Percentiles rank a stretch among this genome's conserved stretches.
Evolutionary conservation across 1,284 basidiomycete genomes (phyloP).

Genomic region (Puccinia triticina): DNA sequence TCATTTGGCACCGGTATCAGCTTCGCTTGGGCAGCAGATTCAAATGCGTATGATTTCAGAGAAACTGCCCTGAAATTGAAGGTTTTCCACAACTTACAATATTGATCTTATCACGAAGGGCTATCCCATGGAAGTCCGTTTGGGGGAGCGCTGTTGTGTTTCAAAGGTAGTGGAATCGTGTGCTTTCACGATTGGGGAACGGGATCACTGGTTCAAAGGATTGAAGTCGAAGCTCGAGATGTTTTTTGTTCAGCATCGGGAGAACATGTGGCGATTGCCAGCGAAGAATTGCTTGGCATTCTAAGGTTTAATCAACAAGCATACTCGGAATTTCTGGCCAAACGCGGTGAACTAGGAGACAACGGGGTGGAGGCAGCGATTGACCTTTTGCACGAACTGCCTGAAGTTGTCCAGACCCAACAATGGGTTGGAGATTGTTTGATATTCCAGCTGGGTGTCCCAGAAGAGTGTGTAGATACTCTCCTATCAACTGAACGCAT

Average conservation of each 20-base stretch:
- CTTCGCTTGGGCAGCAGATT: constrained; percentile 96
- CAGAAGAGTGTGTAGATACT: constrained; percentile 87
- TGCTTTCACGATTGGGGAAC: constrained; percentile 99
- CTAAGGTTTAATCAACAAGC: constrained; percentile 88
- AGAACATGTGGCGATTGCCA: constrained; percentile 81
- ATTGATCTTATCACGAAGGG: constrained; percentile 70
- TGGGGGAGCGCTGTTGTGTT: constrained; percentile 83
- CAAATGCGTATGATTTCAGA: constrained; percentile 93
- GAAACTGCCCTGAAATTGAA: constrained; percentile 74
- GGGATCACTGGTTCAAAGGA: constrained; percentile 86
- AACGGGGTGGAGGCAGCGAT: constrained; percentile 98
- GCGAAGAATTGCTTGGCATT: constrained; percentile 90
- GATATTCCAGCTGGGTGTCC: constrained; percentile 80
- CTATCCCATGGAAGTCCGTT: constrained; percentile 83
- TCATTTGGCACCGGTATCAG: constrained; percentile 88
- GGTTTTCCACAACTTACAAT: constrained; percentile 86
- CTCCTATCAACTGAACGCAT: constrained; percentile 82
- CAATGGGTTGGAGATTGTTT: constrained; percentile 99
- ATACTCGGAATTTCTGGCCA: constrained; percentile 77
- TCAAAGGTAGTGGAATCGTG: constrained; percentile 84
- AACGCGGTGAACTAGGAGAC: constrained; percentile 72
- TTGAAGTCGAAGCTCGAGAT: constrained; percentile 92
- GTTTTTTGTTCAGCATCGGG: constrained; percentile 92
- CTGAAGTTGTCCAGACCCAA: constrained; percentile 83
- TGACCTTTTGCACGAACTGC: constrained; percentile 86